Evolutionary conservation across 257 asterid genomes (phyloP).

Genomic region (Solanum appendiculatum): DNA sequence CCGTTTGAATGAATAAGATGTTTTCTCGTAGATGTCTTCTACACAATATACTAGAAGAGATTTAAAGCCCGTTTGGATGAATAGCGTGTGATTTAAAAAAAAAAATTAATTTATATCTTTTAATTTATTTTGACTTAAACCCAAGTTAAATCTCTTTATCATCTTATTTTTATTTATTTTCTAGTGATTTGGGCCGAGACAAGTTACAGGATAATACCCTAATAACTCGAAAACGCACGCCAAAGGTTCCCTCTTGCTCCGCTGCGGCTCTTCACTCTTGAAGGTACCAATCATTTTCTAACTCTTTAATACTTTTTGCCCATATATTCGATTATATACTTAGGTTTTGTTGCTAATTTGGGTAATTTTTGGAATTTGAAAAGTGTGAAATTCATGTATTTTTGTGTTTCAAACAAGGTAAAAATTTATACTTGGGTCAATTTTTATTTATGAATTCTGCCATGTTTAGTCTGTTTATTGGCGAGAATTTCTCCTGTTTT

Average conservation of each 20-base stretch:
- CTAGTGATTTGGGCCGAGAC: background rate
- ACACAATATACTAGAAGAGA: no score
- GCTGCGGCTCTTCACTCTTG: background rate
- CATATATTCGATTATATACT: background rate
- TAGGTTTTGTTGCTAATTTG: background rate
- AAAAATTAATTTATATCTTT: no score
- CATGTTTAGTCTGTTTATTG: background rate
- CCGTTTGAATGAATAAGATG: no score
- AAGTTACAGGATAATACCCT: background rate
- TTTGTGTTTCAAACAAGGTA: background rate
- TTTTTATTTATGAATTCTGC: background rate
- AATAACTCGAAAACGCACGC: background rate
- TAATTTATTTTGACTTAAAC: no score
- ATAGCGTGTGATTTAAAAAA: no score
- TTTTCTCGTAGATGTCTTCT: no score
- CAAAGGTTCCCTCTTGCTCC: background rate
- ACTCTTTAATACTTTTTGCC: background rate
- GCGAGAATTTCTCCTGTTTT: background rate
- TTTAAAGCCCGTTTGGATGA: no score
- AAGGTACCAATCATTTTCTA: background rate
- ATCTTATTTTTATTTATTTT: background rate
- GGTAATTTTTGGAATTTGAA: background rate
- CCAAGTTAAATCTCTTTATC: background rate
- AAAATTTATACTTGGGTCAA: background rate
- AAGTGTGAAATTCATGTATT: background rate